These are phyloP conservation scores for Pythium phragmiticola DNA, from an alignment of 352 stramenopile species.

Conservation along the genomic window DNA sequence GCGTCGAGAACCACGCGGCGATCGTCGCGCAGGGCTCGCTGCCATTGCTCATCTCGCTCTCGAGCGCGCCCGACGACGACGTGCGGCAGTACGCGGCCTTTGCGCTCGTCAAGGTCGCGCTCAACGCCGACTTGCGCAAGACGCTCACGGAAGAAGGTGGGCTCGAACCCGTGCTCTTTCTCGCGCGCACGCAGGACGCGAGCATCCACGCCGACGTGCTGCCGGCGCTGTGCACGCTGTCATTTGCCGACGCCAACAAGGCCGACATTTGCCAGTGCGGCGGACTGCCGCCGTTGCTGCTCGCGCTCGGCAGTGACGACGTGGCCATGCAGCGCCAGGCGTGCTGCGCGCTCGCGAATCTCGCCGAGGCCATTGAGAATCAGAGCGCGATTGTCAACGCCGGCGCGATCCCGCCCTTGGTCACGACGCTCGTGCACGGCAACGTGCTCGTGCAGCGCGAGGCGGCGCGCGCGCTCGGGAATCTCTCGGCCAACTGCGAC, in stretches of 20 bases:
- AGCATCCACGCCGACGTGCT: conserved; percentile 92
- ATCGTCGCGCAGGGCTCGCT: conserved; percentile 95
- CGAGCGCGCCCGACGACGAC: conserved; percentile 92
- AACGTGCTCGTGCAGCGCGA: conserved; percentile 90
- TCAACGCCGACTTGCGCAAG: conserved; percentile 94
- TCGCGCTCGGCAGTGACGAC: conserved; percentile 65
- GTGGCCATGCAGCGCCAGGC: conserved; percentile 89
- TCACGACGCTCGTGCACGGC: conserved; percentile 76
- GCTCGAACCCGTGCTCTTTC: conserved; percentile 95
- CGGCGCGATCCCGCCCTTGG: conserved; percentile 85
- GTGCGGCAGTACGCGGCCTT: conserved; percentile 96
- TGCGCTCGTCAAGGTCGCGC: conserved; percentile 93
- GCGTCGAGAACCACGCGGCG: conserved; percentile 90
- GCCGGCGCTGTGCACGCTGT: conserved; percentile 90
- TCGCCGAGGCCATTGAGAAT: conserved; percentile 94
- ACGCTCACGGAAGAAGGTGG: conserved; percentile 94
- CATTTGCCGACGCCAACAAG: conserved; percentile 93
- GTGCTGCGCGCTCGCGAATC: conserved; percentile 94
- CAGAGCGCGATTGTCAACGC: conserved; percentile 89
- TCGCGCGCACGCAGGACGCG: conserved; percentile 90
- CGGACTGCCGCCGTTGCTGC: conserved; percentile 89
- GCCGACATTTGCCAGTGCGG: conserved; percentile 93
- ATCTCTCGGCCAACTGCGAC: conserved; percentile 94
- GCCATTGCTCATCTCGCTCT: conserved; percentile 93
- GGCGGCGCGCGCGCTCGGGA: conserved; percentile 91